phyloP scores from a whole-genome alignment of 2,329 filamentous ascomycete species.

The Monilinia fructigena region DNA sequence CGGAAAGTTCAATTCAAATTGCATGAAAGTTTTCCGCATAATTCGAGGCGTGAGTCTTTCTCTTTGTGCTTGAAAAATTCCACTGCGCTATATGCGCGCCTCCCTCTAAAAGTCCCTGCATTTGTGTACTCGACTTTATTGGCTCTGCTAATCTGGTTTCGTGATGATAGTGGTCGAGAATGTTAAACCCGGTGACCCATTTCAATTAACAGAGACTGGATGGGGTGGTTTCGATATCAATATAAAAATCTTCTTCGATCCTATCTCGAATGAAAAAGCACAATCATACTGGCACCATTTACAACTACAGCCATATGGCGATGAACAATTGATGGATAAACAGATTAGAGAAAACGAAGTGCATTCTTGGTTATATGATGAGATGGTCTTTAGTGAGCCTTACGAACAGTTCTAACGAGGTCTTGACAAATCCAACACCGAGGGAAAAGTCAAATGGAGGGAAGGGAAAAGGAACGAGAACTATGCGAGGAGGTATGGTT shows the following conservation, averaged over 20 bases:
- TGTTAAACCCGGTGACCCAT: conserved; percentile 60
- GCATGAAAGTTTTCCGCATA: conserved; percentile 93
- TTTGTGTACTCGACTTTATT: not conserved
- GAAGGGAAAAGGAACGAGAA: conserved; percentile 56
- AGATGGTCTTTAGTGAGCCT: conserved; percentile 96
- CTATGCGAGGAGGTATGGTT: conserved; percentile 43
- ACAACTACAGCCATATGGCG: conserved; percentile 85
- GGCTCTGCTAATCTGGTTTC: not conserved
- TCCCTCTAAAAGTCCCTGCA: too few species aligned
- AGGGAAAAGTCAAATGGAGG: conserved; percentile 49
- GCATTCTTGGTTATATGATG: conserved; percentile 80
- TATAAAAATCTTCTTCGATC: conserved; percentile 89
- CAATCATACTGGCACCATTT: conserved; percentile 94
- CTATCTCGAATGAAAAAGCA: conserved; percentile 86
- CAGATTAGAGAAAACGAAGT: conserved; percentile 62
- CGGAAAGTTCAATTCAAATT: conserved; percentile 98
- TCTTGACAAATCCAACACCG: conserved; percentile 67
- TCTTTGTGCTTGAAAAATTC: not conserved
- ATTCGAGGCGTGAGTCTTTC: conserved; percentile 64
- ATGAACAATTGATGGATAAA: conserved; percentile 67
- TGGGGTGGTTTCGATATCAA: conserved; percentile 99
- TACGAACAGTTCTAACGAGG: conserved; percentile 89
- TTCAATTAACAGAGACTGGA: conserved; percentile 86
- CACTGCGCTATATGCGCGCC: not conserved
- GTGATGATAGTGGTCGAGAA: conserved; percentile 62